phyloP scores from a whole-genome alignment of 2,329 filamentous ascomycete genomes.

The Neofusicoccum laricinum region DNA sequence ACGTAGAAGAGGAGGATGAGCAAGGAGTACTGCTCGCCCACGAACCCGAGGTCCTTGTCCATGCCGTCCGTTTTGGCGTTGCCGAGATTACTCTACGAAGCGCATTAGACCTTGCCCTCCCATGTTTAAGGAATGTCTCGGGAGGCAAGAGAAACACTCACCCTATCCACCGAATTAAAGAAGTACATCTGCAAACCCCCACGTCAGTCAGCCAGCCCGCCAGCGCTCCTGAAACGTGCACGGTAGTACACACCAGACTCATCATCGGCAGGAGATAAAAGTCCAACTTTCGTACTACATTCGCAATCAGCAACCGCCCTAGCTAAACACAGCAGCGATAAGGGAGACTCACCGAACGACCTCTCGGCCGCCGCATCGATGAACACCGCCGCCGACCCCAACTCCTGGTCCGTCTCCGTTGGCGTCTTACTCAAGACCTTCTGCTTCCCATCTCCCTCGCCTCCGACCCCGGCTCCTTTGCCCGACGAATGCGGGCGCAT shows the following conservation, averaged over 20 bases:
- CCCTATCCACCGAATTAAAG: constrained; percentile 33
- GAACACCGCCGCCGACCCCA: constrained; percentile 18
- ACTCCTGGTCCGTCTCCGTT: constrained; percentile 17
- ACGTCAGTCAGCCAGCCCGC: neutral
- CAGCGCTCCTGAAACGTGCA: neutral
- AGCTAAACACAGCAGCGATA: too few relatives aligned
- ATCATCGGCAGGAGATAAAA: constrained; percentile 43
- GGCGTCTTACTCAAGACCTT: neutral
- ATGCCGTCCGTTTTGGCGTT: constrained; percentile 32
- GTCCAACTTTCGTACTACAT: constrained; percentile 39
- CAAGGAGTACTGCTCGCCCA: constrained; percentile 30
- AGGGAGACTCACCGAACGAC: constrained; percentile 29
- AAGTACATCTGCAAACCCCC: constrained; percentile 33
- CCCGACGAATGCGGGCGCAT: neutral
- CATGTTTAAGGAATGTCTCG: too few relatives aligned
- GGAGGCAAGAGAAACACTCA: constrained; percentile 10
- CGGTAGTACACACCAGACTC: constrained; percentile 27
- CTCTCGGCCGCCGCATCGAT: constrained; percentile 33
- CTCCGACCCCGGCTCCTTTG: too few relatives aligned
- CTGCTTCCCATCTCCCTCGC: neutral
- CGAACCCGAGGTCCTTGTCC: constrained; percentile 28
- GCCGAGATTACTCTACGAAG: constrained; percentile 38
- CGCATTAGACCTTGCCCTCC: neutral
- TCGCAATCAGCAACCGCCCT: neutral
- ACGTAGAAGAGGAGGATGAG: constrained; percentile 35